phyloP scores from a whole-genome alignment of 805 yeast species.

The Ogataea allantospora region DNA sequence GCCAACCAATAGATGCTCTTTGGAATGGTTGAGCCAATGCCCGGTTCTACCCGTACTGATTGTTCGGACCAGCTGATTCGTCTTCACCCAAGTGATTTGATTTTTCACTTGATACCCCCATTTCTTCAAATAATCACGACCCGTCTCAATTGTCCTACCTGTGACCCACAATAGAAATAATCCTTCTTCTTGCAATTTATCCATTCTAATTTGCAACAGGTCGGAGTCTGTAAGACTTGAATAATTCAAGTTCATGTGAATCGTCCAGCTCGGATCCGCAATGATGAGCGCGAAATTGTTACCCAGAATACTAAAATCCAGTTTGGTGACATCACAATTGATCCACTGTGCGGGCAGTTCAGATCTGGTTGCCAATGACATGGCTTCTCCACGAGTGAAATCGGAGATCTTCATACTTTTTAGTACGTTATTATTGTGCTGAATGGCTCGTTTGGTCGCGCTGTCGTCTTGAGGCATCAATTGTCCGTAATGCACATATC shows the following conservation, averaged over 20 bases:
- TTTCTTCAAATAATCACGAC: constrained; percentile 66
- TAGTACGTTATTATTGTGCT: constrained; percentile 23
- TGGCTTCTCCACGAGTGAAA: constrained; percentile 49
- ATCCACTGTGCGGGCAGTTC: constrained; percentile 76
- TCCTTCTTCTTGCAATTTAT: constrained; percentile 78
- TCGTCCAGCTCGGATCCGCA: constrained; percentile 97
- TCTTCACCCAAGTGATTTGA: constrained; percentile 87
- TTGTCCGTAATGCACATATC: constrained; percentile 75
- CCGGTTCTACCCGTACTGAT: constrained; percentile 96
- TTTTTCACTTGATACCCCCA: constrained; percentile 85
- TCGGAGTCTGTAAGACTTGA: constrained; percentile 79
- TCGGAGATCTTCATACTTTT: constrained; percentile 33
- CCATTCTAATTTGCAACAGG: constrained; percentile 62
- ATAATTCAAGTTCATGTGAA: constrained; percentile 80
- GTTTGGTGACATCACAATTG: constrained; percentile 71
- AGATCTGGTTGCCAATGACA: constrained; percentile 23
- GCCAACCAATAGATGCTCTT: constrained; percentile 87
- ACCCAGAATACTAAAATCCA: constrained; percentile 72
- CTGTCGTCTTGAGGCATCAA: constrained; percentile 38
- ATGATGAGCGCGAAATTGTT: constrained; percentile 73
- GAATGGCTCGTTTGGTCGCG: constrained; percentile 10
- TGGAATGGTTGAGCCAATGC: constrained; percentile 94
- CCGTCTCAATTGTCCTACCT: constrained; percentile 87
- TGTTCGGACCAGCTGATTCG: constrained; percentile 83
- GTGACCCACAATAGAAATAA: constrained; percentile 89